phyloP scores from a whole-genome alignment of 1,284 basidiomycete genomes.

The Omphalotus olearius region DNA sequence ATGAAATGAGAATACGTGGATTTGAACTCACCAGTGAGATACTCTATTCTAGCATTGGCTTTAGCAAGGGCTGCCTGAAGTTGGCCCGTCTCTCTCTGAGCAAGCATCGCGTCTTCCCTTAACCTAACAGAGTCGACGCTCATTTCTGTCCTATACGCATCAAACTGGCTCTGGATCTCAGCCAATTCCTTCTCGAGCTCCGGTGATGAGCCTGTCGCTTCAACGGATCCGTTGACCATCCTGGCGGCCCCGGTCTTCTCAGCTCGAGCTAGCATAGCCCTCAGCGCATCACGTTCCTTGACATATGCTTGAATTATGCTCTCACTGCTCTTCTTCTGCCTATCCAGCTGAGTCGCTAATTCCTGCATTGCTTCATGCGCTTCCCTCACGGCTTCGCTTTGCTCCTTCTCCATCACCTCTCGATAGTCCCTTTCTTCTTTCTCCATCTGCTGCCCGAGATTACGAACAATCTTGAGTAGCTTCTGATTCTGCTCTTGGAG shows the following conservation, averaged over 20 bases:
- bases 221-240: constrained; percentile 30
- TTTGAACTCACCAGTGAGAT: constrained; percentile 55
- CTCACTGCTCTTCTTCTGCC: constrained; percentile 65
- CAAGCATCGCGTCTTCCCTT: constrained; percentile 61
- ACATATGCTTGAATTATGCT: constrained; percentile 73
- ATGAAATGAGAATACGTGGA: not conserved
- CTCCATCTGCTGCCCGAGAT: constrained; percentile 77
- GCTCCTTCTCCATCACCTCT: constrained; percentile 62
- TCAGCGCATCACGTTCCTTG: constrained; percentile 87
- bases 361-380: constrained; percentile 84
- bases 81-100: constrained; percentile 66
- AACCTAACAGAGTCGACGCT: constrained; percentile 65
- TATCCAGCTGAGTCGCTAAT: constrained; percentile 72
- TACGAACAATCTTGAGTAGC: constrained; percentile 79
- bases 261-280: constrained; percentile 61
- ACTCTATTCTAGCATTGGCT: constrained; percentile 76
- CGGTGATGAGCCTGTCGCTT: constrained; percentile 14
- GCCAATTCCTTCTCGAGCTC: constrained; percentile 54
- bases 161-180: constrained; percentile 73
- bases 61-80: constrained; percentile 72
- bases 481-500: constrained; percentile 91
- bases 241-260: constrained; percentile 29
- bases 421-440: constrained; percentile 68
- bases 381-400: constrained; percentile 79
- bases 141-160: constrained; percentile 77